Base-by-base conservation (phyloP, 805 yeast species). In the Cyberlindnera euphorbiiphila region DNA sequence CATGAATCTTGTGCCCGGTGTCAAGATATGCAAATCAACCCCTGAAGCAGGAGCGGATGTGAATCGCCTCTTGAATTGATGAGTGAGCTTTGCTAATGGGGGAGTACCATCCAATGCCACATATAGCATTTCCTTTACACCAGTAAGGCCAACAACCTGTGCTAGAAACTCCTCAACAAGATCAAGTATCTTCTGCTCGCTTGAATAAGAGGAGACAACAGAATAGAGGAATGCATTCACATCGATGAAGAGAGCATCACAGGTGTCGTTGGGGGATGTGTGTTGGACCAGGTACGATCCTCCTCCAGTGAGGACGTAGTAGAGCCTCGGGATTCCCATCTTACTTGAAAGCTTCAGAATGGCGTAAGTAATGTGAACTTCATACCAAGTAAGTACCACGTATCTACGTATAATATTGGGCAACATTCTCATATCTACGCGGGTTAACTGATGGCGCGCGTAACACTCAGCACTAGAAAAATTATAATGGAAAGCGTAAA, bases 101-200 rank as follows among this genome's bases (percentile, higher is more conserved):
- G 98, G 97, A 28, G 87, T 96, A 54, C 98, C 98, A 65, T 91
- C 98, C 50, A 91, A 81, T 2, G 97, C 97, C 91, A 91, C 82
- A 57, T 78, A 88, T 45, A 91, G 78, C 6, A 78, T 71, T 52
- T 82, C 72, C 48, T 77, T 68, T 9, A 97, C 98, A 56, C 74
- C 74, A 43, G 86, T 81, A 16, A 82, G 71, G 39, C 75, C 75
- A 51, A 89, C 85, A 39, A 93, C 66, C 59, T 85, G 95, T 55
- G 85, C 94, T 44, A 91, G 85, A 54, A 88, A 91, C 25, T 80
- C 76, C 62, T 85, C 83, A 28, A 89, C 82, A 11, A 84, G 77
- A 4, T 82, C 76, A 62, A 75, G 82, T 71, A 88, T 82, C 54
- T 84, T 85, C 47, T 85, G 93, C 45, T 50, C 78, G 66, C 36